Base-by-base conservation (phyloP, 2,329 filamentous ascomycete species). In the Gnomoniopsis sp. region DNA sequence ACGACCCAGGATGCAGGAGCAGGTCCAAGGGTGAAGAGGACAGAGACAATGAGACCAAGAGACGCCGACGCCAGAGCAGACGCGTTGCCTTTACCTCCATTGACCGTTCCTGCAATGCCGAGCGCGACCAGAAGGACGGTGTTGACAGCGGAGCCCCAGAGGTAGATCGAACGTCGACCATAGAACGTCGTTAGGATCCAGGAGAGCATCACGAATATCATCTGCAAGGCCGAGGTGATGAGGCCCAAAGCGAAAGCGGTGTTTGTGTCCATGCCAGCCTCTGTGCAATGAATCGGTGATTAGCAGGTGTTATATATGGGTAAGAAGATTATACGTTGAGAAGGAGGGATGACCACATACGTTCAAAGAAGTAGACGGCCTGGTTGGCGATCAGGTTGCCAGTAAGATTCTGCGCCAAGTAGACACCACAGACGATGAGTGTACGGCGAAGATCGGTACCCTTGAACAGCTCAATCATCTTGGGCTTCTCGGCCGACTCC, bases 1-100 rank as follows among this genome's bases (percentile, higher is more conserved):
- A 88, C 85, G 71, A 85, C 83, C 80, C 81, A 88, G 10, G 85
- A 87, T 38, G 82, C 82, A 48, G 86, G 86, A 2, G 83, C 86
- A 30, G 83, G 84, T 64, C 83, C 84, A 17, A 86, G 70, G 47
- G 79, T 82, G 74, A 87, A 89, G 30, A 87, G 71, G 55, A 89
- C 82, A 26, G 86, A 88, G 66, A 88, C 77, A 65, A 88, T 86
- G 52, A 88, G 74, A 63, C 85, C 86, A 23, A 88, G 74, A 8
- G 81, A 84, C 6, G 86, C 86, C 69, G 85, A 82, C 2, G 85
- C 85, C 33, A 80, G 72, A 49, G 70, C 76, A 48, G 82, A 65
- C 3, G 23, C 2, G 3, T 17, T 30, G 4, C 78, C 65, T 0
- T 58, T 74, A 4, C 69, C 70, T n/a, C 41, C 41, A 19, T 44